phyloP scores from a whole-genome alignment of 2,329 filamentous ascomycete species.

The Xylaria sp. region DNA sequence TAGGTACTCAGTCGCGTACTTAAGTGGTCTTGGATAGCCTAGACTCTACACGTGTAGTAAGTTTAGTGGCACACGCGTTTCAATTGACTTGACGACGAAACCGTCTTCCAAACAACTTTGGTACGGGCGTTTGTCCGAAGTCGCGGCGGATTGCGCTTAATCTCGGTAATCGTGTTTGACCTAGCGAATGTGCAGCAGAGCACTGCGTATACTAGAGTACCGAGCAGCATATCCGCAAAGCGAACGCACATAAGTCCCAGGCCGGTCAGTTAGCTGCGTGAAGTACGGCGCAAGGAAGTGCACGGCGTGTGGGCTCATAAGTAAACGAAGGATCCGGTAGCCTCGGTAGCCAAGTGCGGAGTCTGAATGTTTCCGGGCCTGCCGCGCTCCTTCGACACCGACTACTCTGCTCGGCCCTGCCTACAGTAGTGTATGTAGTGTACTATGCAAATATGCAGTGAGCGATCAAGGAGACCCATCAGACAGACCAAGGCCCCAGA shows the following conservation, averaged over 20 bases:
- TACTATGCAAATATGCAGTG: neutral
- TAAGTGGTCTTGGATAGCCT: too few species aligned
- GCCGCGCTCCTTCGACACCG: neutral
- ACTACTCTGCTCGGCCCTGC: neutral
- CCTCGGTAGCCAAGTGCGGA: neutral
- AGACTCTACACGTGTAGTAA: too few species aligned
- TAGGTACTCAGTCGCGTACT: too few species aligned
- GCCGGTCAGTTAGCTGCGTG: too few species aligned
- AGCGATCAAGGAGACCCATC: too few species aligned
- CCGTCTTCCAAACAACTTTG: neutral
- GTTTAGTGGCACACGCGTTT: too few species aligned
- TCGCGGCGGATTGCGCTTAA: slow-evolving; percentile 2
- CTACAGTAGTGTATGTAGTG: neutral
- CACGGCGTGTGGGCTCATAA: neutral
- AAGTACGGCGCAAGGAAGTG: neutral
- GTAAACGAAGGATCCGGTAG: neutral
- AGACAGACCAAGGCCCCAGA: neutral
- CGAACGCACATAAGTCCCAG: neutral
- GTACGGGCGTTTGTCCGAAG: neutral
- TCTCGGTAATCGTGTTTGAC: neutral
- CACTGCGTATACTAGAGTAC: too few species aligned
- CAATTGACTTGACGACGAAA: neutral
- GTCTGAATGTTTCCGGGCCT: neutral
- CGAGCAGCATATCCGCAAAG: neutral
- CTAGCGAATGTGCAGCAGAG: neutral